phyloP scores from a whole-genome alignment of 108 stramenopile genomes.

The Nannochloropsis oceanica region DNA sequence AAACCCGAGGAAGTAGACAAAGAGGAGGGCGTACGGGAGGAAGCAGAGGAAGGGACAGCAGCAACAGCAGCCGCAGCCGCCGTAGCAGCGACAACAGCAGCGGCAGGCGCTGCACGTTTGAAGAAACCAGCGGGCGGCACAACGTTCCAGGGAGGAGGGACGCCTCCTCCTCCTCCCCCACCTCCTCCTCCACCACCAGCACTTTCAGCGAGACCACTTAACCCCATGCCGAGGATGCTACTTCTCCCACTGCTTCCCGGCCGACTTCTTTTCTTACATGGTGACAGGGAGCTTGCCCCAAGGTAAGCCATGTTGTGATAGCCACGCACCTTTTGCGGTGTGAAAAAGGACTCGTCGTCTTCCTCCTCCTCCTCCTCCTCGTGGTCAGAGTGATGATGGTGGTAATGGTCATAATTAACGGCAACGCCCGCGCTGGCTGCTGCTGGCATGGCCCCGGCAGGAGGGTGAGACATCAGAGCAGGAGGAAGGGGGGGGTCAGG shows the following conservation, averaged over 20 bases:
- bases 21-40: too few relatives aligned
- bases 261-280: background rate
- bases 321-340: background rate
- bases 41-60: too few relatives aligned
- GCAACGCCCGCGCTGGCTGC: background rate
- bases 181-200: too few relatives aligned
- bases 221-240: background rate
- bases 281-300: background rate
- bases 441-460: background rate
- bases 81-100: too few relatives aligned
- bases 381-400: background rate
- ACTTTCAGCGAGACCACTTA: too few relatives aligned
- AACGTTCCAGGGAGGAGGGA: too few relatives aligned
- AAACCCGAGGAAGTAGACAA: too few relatives aligned
- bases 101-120: too few relatives aligned
- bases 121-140: too few relatives aligned
- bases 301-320: background rate
- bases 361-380: background rate
- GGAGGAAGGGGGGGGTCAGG: background rate
- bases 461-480: background rate
- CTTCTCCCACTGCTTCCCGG: background rate
- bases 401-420: background rate
- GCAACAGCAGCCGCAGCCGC: too few relatives aligned
- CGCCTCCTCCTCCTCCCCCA: too few relatives aligned
- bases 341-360: background rate